Evolutionary conservation across 2,329 filamentous ascomycete genomes (phyloP).

Genomic region (Aspergillus phoenicis): DNA sequence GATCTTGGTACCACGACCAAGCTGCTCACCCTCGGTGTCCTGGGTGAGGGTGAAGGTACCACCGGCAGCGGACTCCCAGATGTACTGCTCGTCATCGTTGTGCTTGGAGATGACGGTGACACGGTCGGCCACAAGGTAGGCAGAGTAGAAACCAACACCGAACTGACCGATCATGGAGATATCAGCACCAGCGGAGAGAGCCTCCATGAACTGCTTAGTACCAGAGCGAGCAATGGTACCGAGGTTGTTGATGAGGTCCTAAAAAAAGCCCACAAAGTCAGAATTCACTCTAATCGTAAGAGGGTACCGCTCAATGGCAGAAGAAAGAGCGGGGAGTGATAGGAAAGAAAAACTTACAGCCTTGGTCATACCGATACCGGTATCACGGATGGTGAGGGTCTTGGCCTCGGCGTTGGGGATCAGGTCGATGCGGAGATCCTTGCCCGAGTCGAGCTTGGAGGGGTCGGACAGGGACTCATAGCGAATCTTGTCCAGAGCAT

Average conservation of each 20-base stretch:
- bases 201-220: slow-evolving; percentile 99
- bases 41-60: slow-evolving; percentile 92
- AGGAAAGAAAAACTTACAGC: slow-evolving; percentile 67
- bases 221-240: slow-evolving; percentile 98
- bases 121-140: slow-evolving; percentile 97
- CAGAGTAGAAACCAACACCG: slow-evolving; percentile 99
- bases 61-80: slow-evolving; percentile 97
- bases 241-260: slow-evolving; percentile 99
- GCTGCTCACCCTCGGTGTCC: slow-evolving; percentile 85
- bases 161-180: slow-evolving; percentile 99
- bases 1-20: slow-evolving; percentile 96
- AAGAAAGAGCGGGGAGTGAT: neutral
- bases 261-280: slow-evolving; percentile 11
- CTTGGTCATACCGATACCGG: slow-evolving; percentile 99
- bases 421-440: slow-evolving; percentile 98
- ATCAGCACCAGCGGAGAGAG: slow-evolving; percentile 94
- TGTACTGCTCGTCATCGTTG: slow-evolving; percentile 99
- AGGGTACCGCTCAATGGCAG: too few relatives aligned
- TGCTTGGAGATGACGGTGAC: slow-evolving; percentile 96
- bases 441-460: slow-evolving; percentile 93
- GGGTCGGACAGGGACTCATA: slow-evolving; percentile 98
- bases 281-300: neutral
- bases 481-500: slow-evolving; percentile 99
- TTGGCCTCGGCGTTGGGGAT: slow-evolving; percentile 97
- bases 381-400: slow-evolving; percentile 96